Percentiles rank a stretch among this genome's conserved stretches.
Evolutionary conservation across 2,329 filamentous ascomycete species (phyloP).

Genomic region (Elsinoe ampelina): DNA sequence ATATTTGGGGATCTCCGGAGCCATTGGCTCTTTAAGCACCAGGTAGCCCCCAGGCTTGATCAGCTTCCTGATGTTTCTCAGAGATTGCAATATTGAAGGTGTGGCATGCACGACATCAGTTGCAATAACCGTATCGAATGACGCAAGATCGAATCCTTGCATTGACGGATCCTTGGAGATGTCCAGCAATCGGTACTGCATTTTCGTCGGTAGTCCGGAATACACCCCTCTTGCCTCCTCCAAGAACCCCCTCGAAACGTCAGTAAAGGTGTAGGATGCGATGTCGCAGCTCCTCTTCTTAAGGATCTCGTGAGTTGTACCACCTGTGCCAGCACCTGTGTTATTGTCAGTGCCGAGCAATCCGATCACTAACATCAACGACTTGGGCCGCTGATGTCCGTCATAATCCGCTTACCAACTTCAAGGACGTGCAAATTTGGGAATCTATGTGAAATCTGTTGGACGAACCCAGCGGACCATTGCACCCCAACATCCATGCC

Average conservation of each 20-base stretch:
- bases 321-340: not conserved
- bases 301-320: not conserved
- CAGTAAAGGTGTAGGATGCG: slow-evolving; percentile 38
- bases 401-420: not conserved
- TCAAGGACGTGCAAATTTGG: not conserved
- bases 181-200: slow-evolving; percentile 18
- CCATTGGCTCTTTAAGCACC: slow-evolving; percentile 23
- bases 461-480: not conserved
- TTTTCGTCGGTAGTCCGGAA: slow-evolving; percentile 17
- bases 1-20: slow-evolving; percentile 19
- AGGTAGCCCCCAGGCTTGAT: slow-evolving; percentile 23
- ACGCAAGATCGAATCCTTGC: slow-evolving; percentile 36
- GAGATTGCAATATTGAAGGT: slow-evolving; percentile 16
- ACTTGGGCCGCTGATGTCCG: not conserved
- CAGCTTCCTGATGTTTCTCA: slow-evolving; percentile 20
- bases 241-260: slow-evolving; percentile 37
- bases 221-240: slow-evolving; percentile 23
- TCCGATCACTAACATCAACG: not conserved
- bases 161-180: slow-evolving; percentile 31
- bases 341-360: not conserved
- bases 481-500: not conserved
- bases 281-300: not conserved
- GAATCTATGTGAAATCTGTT: not conserved
- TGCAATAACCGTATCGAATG: slow-evolving; percentile 24
- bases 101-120: slow-evolving; percentile 23